Percentiles rank a stretch among this genome's conserved stretches.
Conservation (phyloP, 169 alveolate genomes). For the Blepharisma undulans region DNA sequence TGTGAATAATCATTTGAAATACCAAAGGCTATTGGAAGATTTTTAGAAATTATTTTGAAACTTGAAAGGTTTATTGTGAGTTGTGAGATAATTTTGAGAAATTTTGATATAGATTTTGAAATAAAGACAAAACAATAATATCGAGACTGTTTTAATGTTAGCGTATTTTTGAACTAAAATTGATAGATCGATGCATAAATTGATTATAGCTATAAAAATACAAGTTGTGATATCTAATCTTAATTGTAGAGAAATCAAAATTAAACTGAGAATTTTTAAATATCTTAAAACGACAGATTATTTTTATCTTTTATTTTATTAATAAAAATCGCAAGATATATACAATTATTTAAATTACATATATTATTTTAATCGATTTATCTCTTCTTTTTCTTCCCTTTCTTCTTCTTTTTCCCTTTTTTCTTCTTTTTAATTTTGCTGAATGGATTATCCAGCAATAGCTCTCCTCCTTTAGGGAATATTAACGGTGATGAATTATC, state of each 20-base stretch:
- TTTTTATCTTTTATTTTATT: too few relatives aligned
- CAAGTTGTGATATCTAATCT: too few relatives aligned
- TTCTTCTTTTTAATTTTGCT: not conserved
- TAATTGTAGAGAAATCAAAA: too few relatives aligned
- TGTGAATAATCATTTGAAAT: not conserved
- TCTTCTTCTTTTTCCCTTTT: not conserved
- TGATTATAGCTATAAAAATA: not conserved
- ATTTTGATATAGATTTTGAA: not conserved
- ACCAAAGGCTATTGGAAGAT: not conserved
- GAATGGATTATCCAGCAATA: not conserved
- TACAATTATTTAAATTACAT: not conserved
- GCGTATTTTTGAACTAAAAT: not conserved
- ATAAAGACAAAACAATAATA: not conserved
- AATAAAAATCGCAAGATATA: too few relatives aligned
- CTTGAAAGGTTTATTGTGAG: not conserved
- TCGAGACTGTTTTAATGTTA: not conserved
- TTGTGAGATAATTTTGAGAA: not conserved
- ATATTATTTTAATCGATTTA: not conserved
- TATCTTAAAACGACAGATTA: not conserved
- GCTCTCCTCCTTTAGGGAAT: conserved; percentile 7
- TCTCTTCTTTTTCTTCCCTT: not conserved
- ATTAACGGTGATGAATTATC: not conserved
- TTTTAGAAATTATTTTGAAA: not conserved
- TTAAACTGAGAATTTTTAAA: too few relatives aligned
- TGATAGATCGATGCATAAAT: not conserved